phyloP scores from a whole-genome alignment of 2,329 filamentous ascomycete species.

The Clonostachys rhizophaga region DNA sequence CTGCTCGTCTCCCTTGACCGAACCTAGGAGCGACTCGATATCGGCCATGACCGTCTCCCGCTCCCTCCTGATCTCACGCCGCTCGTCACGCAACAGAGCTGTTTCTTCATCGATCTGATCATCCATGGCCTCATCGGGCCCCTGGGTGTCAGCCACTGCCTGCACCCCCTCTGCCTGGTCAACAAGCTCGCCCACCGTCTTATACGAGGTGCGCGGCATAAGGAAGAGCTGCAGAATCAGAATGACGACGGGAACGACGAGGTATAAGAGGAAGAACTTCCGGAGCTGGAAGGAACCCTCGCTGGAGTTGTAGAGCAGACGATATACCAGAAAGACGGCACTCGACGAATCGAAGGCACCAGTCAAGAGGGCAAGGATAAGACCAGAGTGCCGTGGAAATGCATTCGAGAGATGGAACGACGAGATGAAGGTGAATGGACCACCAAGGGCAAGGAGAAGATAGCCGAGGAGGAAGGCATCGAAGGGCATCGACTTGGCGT shows the following conservation, averaged over 20 bases:
- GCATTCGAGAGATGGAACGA: conserved; percentile 83
- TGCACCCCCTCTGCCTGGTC: conserved; percentile 58
- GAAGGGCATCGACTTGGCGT: conserved; percentile 50
- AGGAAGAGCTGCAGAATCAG: conserved; percentile 62
- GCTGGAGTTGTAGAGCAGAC: conserved; percentile 61
- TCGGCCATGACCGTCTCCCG: conserved; percentile 62
- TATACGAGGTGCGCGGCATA: conserved; percentile 74
- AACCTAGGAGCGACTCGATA: conserved; percentile 70
- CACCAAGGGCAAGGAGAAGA: conserved; percentile 71
- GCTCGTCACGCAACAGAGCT: conserved; percentile 48
- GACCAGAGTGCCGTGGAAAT: conserved; percentile 70
- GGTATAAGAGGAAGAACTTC: conserved; percentile 68
- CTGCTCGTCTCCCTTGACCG: conserved; percentile 55
- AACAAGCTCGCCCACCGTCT: conserved; percentile 80
- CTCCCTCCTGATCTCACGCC: conserved; percentile 53
- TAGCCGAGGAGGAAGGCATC: conserved; percentile 75
- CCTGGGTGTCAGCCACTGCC: conserved; percentile 19
- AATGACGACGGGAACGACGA: conserved; percentile 66
- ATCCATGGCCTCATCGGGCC: conserved; percentile 28
- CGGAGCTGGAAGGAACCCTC: conserved; percentile 51
- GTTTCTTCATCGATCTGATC: conserved; percentile 57
- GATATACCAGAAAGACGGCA: conserved; percentile 71
- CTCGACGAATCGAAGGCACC: conserved; percentile 82
- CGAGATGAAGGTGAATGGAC: conserved; percentile 77
- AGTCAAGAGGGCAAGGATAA: conserved; percentile 76